Conservation (phyloP, 2,329 filamentous ascomycete genomes). For the Ceratocystis eucalypticola region DNA sequence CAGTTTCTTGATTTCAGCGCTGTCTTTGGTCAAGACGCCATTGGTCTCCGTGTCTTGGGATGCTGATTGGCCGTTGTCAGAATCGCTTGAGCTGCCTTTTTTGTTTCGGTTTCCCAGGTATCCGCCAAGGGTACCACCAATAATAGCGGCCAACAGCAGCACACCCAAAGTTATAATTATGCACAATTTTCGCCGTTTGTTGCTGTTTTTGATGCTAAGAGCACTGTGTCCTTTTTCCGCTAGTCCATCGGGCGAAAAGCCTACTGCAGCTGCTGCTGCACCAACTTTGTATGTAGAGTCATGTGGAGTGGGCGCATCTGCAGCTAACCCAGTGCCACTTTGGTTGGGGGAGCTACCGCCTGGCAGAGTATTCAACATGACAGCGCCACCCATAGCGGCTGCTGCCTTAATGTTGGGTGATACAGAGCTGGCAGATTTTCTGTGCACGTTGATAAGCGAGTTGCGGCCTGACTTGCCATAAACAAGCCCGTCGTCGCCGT, state of each 20-base stretch:
- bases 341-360: slow-evolving; percentile 12
- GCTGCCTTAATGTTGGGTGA: slow-evolving; percentile 33
- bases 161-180: slow-evolving; percentile 51
- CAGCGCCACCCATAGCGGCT: slow-evolving; percentile 30
- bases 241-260: slow-evolving; percentile 28
- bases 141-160: slow-evolving; percentile 55
- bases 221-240: slow-evolving; percentile 27
- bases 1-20: slow-evolving; percentile 63
- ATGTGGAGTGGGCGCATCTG: background rate
- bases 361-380: slow-evolving; percentile 21
- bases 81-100: slow-evolving; percentile 19
- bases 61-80: slow-evolving; percentile 36
- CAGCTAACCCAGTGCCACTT: slow-evolving; percentile 7
- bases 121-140: slow-evolving; percentile 61
- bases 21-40: slow-evolving; percentile 61
- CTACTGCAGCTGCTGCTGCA: slow-evolving; percentile 8
- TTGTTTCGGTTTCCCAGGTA: slow-evolving; percentile 45
- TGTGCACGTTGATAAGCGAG: slow-evolving; percentile 42
- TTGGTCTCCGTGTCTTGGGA: slow-evolving; percentile 46
- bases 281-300: background rate
- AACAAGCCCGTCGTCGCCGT: slow-evolving; percentile 71
- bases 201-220: background rate
- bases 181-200: slow-evolving; percentile 49
- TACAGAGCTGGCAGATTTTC: slow-evolving; percentile 27
- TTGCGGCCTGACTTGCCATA: slow-evolving; percentile 36